phyloP scores from a whole-genome alignment of 108 stramenopile species.

The Licmophora abbreviata region DNA sequence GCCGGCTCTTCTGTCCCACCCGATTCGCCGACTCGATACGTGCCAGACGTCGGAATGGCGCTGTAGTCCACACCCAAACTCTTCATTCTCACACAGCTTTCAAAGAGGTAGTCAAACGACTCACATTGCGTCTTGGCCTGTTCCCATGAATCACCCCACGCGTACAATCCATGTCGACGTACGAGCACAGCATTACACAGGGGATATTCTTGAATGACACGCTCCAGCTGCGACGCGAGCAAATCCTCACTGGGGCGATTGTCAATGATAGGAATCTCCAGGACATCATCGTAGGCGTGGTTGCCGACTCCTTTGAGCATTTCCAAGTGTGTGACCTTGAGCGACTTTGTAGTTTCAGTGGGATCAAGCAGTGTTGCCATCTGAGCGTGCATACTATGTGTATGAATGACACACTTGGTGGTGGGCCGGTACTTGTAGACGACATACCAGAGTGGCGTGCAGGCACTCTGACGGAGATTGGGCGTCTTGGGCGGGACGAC shows the following conservation, averaged over 20 bases:
- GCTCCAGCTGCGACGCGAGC: constrained; percentile 78
- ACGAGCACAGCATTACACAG: constrained; percentile 89
- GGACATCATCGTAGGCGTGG: constrained; percentile 80
- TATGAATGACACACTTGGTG: constrained; percentile 79
- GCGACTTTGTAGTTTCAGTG: constrained; percentile 38
- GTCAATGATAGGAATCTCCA: constrained; percentile 94
- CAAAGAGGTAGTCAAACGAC: constrained; percentile 92
- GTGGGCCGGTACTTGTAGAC: constrained; percentile 61
- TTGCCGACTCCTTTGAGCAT: constrained; percentile 95
- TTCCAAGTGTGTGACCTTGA: constrained; percentile 88
- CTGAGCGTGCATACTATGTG: constrained; percentile 80
- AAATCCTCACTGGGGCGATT: constrained; percentile 91
- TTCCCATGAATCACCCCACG: constrained; percentile 96
- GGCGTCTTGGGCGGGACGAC: constrained; percentile 59
- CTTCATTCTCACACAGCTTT: constrained; percentile 65
- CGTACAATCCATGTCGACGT: constrained; percentile 89
- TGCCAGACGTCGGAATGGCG: constrained; percentile 31
- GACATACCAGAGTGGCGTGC: constrained; percentile 88
- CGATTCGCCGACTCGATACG: constrained; percentile 33
- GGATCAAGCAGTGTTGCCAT: constrained; percentile 84
- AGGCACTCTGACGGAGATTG: constrained; percentile 69
- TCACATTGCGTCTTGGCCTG: constrained; percentile 94
- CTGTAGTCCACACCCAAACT: constrained; percentile 65
- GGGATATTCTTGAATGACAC: constrained; percentile 71
- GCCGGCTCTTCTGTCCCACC: constrained; percentile 9